phyloP scores from a whole-genome alignment of 306 rosid species.

The Inga laurina region DNA sequence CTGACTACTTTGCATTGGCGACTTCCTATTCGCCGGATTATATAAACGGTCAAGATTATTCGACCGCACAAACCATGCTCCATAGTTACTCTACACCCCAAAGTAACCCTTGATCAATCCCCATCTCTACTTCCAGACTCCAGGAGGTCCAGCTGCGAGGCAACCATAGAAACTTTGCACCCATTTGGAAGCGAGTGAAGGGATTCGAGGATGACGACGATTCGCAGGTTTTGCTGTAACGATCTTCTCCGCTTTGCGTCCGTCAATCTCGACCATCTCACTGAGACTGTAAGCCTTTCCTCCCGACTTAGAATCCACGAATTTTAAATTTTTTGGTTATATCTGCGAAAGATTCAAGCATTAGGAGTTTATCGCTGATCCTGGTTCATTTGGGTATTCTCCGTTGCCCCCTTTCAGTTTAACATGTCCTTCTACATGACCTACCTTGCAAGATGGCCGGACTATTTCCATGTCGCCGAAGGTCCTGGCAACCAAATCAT shows the following conservation, averaged over 20 bases:
- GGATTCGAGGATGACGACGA: slow-evolving; percentile 69
- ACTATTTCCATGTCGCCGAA: slow-evolving; percentile 91
- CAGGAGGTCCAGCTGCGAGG: not conserved
- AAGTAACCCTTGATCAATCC: not conserved
- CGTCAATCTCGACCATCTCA: slow-evolving; percentile 94
- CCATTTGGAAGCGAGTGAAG: not conserved
- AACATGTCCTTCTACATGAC: slow-evolving; percentile 99
- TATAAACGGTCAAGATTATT: not conserved
- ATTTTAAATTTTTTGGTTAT: not conserved
- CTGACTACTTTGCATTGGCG: not conserved
- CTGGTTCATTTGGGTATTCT: not conserved
- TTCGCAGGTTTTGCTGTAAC: slow-evolving; percentile 93
- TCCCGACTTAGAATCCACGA: not conserved
- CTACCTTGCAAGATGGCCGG: slow-evolving; percentile 97
- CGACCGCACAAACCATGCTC: not conserved
- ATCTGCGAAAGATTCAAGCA: not conserved
- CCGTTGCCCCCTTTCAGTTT: slow-evolving; percentile 51
- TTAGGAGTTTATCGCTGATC: not conserved
- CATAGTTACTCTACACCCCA: not conserved
- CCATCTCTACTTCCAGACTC: not conserved
- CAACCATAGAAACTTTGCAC: not conserved
- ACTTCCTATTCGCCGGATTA: not conserved
- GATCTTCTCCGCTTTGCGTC: slow-evolving; percentile 89
- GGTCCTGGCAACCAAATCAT: slow-evolving; percentile 80
- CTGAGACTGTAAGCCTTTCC: slow-evolving; percentile 72